Conservation (phyloP, 352 stramenopile genomes). For the Globisporangium echinulatum region DNA sequence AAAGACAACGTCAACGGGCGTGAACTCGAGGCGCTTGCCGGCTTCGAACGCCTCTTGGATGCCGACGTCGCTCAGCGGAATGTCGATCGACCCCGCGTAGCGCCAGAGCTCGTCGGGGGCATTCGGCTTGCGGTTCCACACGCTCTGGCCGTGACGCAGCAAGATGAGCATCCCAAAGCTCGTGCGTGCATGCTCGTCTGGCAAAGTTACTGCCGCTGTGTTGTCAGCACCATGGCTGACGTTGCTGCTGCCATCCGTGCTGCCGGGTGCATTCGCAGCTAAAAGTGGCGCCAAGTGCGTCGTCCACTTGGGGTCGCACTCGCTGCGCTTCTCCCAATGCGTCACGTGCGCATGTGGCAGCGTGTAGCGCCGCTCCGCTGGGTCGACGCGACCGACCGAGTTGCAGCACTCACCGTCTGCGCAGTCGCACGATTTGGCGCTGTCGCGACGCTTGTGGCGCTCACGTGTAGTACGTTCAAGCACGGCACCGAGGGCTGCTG, state of each 20-base stretch:
- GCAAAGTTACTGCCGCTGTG: background rate
- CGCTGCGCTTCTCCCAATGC: conserved; percentile 57
- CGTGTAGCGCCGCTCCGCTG: conserved; percentile 57
- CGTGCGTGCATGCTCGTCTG: conserved; percentile 23
- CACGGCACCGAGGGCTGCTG: conserved; percentile 18
- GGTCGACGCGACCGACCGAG: conserved; percentile 25
- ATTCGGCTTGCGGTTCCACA: conserved; percentile 82
- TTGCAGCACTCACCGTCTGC: conserved; percentile 75
- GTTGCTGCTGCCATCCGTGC: background rate
- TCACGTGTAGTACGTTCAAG: conserved; percentile 28
- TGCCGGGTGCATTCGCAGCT: background rate
- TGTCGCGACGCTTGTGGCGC: conserved; percentile 4
- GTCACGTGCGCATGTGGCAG: conserved; percentile 65
- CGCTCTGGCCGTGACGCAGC: conserved; percentile 77
- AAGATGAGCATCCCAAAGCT: conserved; percentile 77
- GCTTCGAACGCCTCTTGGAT: conserved; percentile 81
- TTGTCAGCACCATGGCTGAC: background rate
- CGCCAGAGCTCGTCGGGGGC: conserved; percentile 67
- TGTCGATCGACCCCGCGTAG: conserved; percentile 80
- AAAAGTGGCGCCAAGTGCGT: conserved; percentile 30
- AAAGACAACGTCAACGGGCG: conserved; percentile 79
- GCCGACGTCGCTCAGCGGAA: conserved; percentile 72
- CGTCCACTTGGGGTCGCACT: conserved; percentile 57
- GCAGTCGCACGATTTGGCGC: conserved; percentile 39
- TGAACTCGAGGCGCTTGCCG: conserved; percentile 65